phyloP scores from a whole-genome alignment of 768 basidiomycete species.

The Termitomyces sp. region DNA sequence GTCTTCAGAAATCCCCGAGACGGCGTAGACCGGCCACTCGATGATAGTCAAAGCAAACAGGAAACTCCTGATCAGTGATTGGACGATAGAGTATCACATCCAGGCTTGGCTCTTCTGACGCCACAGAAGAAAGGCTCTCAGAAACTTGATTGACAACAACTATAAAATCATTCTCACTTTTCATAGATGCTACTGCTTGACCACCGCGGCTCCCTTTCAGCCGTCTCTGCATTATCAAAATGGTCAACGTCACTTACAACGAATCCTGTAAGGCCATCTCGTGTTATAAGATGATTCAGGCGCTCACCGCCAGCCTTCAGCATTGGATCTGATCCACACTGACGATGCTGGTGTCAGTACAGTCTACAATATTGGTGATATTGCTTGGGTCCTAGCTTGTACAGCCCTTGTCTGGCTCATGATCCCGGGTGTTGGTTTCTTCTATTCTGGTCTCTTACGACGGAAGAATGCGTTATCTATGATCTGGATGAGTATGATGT shows the following conservation, averaged over 20 bases:
- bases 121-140: neutral
- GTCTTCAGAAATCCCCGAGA: neutral
- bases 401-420: slow-evolving; percentile 81
- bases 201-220: neutral
- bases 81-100: neutral
- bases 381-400: slow-evolving; percentile 55
- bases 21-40: too few species aligned
- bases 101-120: neutral
- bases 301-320: slow-evolving; percentile 15
- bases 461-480: slow-evolving; percentile 90
- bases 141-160: neutral
- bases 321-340: slow-evolving; percentile 29
- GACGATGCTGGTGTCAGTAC: slow-evolving; percentile 23
- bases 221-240: neutral
- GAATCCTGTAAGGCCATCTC: neutral
- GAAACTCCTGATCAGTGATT: neutral
- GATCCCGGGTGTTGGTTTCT: slow-evolving; percentile 81
- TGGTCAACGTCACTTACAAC: neutral
- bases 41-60: neutral
- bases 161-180: neutral
- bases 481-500: slow-evolving; percentile 75
- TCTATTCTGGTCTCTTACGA: slow-evolving; percentile 86
- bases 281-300: neutral
- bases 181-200: neutral
- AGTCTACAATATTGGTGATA: slow-evolving; percentile 46